Conservation (phyloP, 2,329 filamentous ascomycete species). For the Paracoccidioides brasiliensis region DNA sequence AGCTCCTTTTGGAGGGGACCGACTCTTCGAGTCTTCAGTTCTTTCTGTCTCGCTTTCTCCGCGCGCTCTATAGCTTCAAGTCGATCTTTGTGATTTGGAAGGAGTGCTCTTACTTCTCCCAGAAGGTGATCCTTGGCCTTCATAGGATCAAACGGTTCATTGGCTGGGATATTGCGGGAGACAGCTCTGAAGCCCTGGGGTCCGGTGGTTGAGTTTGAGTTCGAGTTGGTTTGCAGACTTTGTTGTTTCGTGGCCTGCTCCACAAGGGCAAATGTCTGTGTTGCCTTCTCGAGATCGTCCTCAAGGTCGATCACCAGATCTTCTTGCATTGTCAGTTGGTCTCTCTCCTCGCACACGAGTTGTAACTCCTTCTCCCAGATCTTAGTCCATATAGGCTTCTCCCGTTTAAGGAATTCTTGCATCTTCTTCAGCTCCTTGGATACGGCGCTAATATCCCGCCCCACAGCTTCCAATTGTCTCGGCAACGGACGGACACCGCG, state of each 20-base stretch:
- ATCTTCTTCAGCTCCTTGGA: constrained; percentile 84
- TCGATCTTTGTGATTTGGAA: constrained; percentile 85
- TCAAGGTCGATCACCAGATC: constrained; percentile 84
- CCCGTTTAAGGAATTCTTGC: constrained; percentile 72
- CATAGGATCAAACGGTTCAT: constrained; percentile 52
- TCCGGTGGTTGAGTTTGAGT: constrained; percentile 23
- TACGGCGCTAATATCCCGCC: constrained; percentile 71
- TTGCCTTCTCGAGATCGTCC: constrained; percentile 89
- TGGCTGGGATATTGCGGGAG: constrained; percentile 38
- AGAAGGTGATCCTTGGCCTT: constrained; percentile 84
- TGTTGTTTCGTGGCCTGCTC: constrained; percentile 98
- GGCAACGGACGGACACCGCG: constrained; percentile 85
- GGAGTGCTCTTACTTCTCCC: constrained; percentile 81
- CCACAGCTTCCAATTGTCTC: constrained; percentile 75
- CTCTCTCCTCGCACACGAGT: constrained; percentile 87
- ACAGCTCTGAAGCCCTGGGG: constrained; percentile 34
- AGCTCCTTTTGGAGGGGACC: constrained; percentile 81
- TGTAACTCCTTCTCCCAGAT: constrained; percentile 98
- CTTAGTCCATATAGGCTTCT: constrained; percentile 97
- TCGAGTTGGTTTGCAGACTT: constrained; percentile 48
- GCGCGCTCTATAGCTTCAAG: constrained; percentile 96
- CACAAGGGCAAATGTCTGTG: constrained; percentile 84
- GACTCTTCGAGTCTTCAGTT: constrained; percentile 60
- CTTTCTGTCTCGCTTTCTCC: constrained; percentile 78
- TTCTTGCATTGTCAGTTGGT: constrained; percentile 91